phyloP scores from a whole-genome alignment of 352 stramenopile genomes.

The Achlya hypogyna region DNA sequence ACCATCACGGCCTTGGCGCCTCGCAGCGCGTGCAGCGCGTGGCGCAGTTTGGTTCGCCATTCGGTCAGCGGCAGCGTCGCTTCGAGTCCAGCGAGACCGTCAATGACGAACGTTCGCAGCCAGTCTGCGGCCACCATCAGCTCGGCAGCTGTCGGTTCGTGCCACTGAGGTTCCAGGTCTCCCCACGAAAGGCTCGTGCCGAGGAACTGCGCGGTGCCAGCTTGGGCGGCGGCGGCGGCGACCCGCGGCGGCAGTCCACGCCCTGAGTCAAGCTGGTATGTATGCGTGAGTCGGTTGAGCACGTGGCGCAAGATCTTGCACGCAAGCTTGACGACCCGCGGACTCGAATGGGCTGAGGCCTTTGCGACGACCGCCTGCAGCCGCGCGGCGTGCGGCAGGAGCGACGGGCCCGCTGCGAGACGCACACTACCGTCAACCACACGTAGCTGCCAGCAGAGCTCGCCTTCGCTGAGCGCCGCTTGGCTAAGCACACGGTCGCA shows the following conservation, averaged over 20 bases:
- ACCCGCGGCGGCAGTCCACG: conserved; percentile 40
- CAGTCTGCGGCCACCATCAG: conserved; percentile 44
- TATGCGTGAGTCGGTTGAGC: conserved; percentile 32
- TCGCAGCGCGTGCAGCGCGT: conserved; percentile 33
- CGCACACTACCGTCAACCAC: conserved; percentile 46
- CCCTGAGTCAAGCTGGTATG: conserved; percentile 50
- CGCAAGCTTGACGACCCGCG: conserved; percentile 50
- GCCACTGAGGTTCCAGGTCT: conserved; percentile 40
- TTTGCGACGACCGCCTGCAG: conserved; percentile 36
- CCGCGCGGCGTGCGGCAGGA: conserved; percentile 34
- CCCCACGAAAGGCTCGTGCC: conserved; percentile 44
- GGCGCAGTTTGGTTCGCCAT: conserved; percentile 41
- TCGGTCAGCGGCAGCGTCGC: neutral
- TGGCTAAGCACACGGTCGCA: neutral
- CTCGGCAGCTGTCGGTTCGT: conserved; percentile 47
- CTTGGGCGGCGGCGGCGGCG: conserved; percentile 34
- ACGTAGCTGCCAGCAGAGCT: conserved; percentile 38
- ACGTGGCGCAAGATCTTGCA: conserved; percentile 35
- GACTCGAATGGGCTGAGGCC: conserved; percentile 35
- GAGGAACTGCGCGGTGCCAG: conserved; percentile 53
- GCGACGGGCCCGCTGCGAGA: conserved; percentile 21
- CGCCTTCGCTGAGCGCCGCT: conserved; percentile 23
- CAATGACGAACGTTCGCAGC: conserved; percentile 40
- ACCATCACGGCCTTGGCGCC: conserved; percentile 46
- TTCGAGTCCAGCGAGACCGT: neutral